Percentiles rank a stretch among this genome's conserved stretches.
These are phyloP conservation scores for Diaporthe caulivora DNA, from an alignment of 2,329 filamentous ascomycete genomes.

Conservation along the genomic window DNA sequence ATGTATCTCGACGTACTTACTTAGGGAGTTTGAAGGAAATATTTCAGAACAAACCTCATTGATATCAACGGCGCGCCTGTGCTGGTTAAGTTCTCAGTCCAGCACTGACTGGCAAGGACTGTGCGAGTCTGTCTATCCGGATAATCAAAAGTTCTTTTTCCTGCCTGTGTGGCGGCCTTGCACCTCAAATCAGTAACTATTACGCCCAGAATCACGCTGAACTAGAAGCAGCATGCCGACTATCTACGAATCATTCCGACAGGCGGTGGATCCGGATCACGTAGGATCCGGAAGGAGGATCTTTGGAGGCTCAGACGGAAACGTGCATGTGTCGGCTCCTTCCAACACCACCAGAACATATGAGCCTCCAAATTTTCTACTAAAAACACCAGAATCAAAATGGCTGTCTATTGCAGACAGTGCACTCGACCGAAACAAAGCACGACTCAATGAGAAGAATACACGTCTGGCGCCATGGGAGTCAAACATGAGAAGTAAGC, in stretches of 20 bases:
- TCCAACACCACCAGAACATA: not conserved
- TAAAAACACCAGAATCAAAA: constrained; percentile 1
- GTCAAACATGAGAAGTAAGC: constrained; percentile 6
- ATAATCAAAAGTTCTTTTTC: not conserved
- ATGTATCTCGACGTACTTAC: not conserved
- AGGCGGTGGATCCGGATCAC: constrained; percentile 10
- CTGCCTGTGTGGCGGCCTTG: no score
- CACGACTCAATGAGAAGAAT: not conserved
- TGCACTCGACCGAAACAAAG: not conserved
- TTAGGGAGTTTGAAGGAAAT: not conserved
- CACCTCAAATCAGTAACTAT: no score
- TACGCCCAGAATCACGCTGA: not conserved
- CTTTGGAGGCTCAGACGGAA: not conserved
- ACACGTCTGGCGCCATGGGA: constrained; percentile 10
- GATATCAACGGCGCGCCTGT: not conserved
- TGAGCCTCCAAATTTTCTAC: constrained; percentile 7
- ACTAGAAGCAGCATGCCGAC: not conserved
- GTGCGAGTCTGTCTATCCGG: not conserved
- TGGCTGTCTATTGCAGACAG: constrained; percentile 5
- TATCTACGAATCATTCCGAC: constrained; percentile 10
- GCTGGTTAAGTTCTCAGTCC: not conserved
- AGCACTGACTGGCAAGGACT: not conserved
- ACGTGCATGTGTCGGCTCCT: not conserved
- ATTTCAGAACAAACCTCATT: not conserved
- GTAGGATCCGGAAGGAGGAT: not conserved